Base-by-base conservation (phyloP, 2,329 filamentous ascomycete genomes). In the Colletotrichum falcatum region DNA sequence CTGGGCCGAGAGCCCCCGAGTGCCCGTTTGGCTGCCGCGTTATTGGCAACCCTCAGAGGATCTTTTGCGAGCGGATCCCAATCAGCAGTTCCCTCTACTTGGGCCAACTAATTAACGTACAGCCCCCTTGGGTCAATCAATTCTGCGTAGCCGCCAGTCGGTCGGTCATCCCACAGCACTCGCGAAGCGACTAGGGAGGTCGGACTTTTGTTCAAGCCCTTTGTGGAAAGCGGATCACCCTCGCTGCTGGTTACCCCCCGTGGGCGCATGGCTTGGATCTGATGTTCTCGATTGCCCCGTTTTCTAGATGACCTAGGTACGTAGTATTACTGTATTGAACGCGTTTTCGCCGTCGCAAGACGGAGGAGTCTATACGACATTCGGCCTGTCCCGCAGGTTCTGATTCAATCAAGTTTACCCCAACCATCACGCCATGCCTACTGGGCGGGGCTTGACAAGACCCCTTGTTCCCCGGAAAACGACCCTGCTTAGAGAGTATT, bases 21-120 rank as follows among this genome's bases (percentile, higher is more conserved):
- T 33, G 64, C 35, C 51, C 53, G 56, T 61, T 60, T 66, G 63
- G 49, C 51, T 39, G 48, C 55, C 66, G 49, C 44, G 66, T 58
- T 18, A 67, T 62, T 67, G 53, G 64, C 67, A 70, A 62, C 54
- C 64, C 61, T 53, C 28, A 26, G 54, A 70, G 53, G 58, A 70
- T 53, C 63, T 61, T 70, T 70, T 70, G 66, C 37, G 23, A 61
- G 66, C 56, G 62, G 62, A 49, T 46, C 63, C 48, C 49, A 53
- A 46, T 42, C 54, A 55, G 54, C 66, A 54, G 61, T 53, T 59
- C 46, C 42, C 63, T 66, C 61, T 42, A 46, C 55, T 64, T 5
- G 54, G 54, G n/a, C 61, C 66, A 55, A 61, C 39, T 51, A 55
- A 49, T 49, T 44, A 44, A 33, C 26, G 30, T 39, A 51, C 23